These are phyloP conservation scores for Ophiostoma tasmaniense DNA, from an alignment of 2,329 filamentous ascomycete species.

Conservation along the genomic window DNA sequence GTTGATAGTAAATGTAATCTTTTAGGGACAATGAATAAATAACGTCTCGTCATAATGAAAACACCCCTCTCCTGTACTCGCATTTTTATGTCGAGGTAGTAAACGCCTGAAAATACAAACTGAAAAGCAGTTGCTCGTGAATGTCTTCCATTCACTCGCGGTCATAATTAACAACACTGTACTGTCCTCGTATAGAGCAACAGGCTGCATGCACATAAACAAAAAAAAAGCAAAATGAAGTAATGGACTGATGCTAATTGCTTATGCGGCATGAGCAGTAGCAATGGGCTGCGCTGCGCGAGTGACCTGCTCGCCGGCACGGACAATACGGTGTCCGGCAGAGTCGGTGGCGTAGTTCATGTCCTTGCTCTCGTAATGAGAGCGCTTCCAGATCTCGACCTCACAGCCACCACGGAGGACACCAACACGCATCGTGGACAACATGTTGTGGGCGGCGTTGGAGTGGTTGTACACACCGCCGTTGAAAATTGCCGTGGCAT, in stretches of 20 bases:
- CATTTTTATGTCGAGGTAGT: not conserved
- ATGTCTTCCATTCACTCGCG: not conserved
- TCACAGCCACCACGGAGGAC: constrained; percentile 81
- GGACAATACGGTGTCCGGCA: constrained; percentile 70
- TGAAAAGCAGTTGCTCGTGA: not conserved
- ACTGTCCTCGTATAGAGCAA: not conserved
- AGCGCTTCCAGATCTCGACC: constrained; percentile 88
- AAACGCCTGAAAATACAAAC: constrained; percentile 13
- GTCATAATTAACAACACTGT: constrained; percentile 1
- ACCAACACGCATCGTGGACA: constrained; percentile 81
- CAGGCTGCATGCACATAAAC: not conserved
- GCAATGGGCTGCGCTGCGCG: constrained; percentile 71
- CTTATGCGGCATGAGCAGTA: constrained; percentile 73
- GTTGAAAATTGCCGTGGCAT: constrained; percentile 85
- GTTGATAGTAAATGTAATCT: not conserved
- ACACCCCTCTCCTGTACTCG: constrained; percentile 12
- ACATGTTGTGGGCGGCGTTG: constrained; percentile 80
- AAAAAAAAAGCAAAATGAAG: not conserved
- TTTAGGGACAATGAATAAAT: constrained; percentile 4
- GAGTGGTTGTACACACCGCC: constrained; percentile 84
- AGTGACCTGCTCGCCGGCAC: constrained; percentile 78
- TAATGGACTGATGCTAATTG: not conserved
- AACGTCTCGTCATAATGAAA: constrained; percentile 14
- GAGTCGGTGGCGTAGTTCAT: constrained; percentile 72
- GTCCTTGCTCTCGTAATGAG: constrained; percentile 77